Evolutionary conservation across 225 moss, liverwort and hornwort genomes (phyloP).

Genomic region (Physcomitrellopsis africana): DNA sequence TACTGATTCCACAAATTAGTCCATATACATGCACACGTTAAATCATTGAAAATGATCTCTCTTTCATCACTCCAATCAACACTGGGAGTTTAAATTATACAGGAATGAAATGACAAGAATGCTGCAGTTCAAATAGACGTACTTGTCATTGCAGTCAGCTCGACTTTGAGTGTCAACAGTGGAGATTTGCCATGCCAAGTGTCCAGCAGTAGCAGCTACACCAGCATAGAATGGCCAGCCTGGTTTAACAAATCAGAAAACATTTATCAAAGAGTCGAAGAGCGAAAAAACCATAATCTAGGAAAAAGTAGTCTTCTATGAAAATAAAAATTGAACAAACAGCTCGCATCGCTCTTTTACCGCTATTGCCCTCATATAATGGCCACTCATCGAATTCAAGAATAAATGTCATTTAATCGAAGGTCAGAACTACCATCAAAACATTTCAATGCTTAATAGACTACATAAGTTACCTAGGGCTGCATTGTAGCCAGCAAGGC

Average conservation of each 20-base stretch:
- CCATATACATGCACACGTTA: not conserved
- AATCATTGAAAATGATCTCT: not conserved
- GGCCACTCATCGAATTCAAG: no score
- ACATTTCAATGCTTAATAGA: not conserved
- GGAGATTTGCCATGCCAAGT: constrained; percentile 83
- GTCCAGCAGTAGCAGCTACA: constrained; percentile 68
- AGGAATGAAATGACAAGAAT: not conserved
- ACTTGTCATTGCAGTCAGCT: constrained; percentile 83
- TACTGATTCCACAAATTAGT: not conserved
- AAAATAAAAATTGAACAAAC: no score
- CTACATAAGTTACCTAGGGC: constrained; percentile 52
- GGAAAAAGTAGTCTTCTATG: not conserved
- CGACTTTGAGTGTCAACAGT: constrained; percentile 70
- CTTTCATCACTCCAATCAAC: not conserved
- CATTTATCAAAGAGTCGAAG: not conserved
- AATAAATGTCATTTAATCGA: no score
- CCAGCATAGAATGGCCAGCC: constrained; percentile 94
- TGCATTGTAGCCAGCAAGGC: constrained; percentile 79
- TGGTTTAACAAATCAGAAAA: constrained; percentile 30
- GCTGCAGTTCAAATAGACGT: constrained; percentile 26
- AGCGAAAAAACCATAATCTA: not conserved
- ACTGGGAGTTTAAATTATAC: not conserved
- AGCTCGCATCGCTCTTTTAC: no score
- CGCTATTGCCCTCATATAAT: no score
- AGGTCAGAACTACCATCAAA: not conserved